phyloP scores from a whole-genome alignment of 2,329 filamentous ascomycete species.

The Neofusicoccum cordaticola region DNA sequence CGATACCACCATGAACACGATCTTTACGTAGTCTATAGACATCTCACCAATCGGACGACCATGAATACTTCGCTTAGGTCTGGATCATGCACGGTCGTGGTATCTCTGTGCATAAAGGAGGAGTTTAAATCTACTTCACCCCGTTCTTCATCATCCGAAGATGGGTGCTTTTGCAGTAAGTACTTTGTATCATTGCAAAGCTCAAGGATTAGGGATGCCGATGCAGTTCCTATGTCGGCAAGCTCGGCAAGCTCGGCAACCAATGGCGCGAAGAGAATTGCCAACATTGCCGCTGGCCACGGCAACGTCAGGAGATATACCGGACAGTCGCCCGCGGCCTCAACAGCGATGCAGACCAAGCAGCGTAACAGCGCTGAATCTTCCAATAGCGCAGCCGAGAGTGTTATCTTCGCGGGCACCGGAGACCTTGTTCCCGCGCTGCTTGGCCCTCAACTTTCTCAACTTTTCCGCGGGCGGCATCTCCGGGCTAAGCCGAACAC shows the following conservation, averaged over 20 bases:
- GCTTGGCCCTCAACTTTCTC: not conserved
- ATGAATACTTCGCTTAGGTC: not conserved
- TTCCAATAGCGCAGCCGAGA: not conserved
- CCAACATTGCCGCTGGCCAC: not conserved
- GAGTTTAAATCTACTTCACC: not conserved
- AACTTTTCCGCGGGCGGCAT: constrained; percentile 10
- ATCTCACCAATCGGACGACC: not conserved
- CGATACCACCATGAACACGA: constrained; percentile 3
- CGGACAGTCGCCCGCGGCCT: not conserved
- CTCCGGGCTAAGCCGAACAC: not conserved
- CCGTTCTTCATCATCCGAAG: too few species aligned
- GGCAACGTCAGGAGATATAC: not conserved
- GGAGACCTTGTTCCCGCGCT: not conserved
- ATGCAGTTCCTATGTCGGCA: not conserved
- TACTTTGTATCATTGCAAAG: not conserved
- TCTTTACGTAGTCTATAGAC: not conserved
- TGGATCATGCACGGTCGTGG: not conserved
- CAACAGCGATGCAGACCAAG: not conserved
- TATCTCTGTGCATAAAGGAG: not conserved
- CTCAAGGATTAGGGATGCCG: not conserved
- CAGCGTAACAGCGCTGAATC: not conserved
- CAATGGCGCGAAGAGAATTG: not conserved
- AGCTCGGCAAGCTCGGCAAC: constrained; percentile 9
- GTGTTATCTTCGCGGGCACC: not conserved
- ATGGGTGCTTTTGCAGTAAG: too few species aligned